Conservation (phyloP, 176 grass and related monocot genomes). For the Cenchrus purpureus region DNA sequence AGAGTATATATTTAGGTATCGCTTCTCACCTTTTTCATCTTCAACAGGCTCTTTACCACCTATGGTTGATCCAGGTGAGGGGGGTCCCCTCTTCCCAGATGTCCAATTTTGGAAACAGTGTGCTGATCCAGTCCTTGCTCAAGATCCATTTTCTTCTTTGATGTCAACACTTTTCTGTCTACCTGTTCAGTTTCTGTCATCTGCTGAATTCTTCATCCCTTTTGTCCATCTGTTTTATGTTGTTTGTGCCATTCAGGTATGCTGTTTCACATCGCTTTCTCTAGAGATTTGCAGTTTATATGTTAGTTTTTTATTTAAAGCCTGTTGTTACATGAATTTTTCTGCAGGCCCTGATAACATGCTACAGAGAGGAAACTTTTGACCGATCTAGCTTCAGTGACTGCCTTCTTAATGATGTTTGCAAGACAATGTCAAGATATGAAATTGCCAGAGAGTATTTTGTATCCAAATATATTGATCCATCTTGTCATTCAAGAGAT, state of each 20-base stretch:
- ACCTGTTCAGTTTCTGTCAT: conserved; percentile 72
- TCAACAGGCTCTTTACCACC: conserved; percentile 61
- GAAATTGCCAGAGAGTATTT: conserved; percentile 78
- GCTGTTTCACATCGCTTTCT: conserved; percentile 30
- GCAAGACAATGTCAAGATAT: conserved; percentile 70
- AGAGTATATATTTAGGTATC: conserved; percentile 10
- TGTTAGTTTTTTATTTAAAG: conserved; percentile 20
- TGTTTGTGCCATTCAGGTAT: conserved; percentile 92
- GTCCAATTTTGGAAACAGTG: conserved; percentile 89
- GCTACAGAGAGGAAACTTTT: conserved; percentile 77
- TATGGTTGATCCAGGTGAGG: conserved; percentile 64
- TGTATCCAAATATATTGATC: conserved; percentile 75
- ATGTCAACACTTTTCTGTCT: conserved; percentile 87
- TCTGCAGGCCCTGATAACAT: conserved; percentile 84
- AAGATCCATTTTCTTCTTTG: conserved; percentile 93
- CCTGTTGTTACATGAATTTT: conserved; percentile 22
- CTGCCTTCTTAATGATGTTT: conserved; percentile 73
- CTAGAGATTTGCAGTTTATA: not conserved
- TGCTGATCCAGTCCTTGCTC: conserved; percentile 85
- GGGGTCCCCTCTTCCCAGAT: conserved; percentile 70
- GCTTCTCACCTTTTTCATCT: conserved; percentile 36
- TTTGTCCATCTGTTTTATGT: conserved; percentile 92
- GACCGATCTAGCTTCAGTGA: conserved; percentile 73
- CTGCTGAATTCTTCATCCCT: conserved; percentile 68
- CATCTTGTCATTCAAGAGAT: conserved; percentile 72